Conservation (phyloP, 306 rosid genomes). For the Adenanthera pavonina region DNA sequence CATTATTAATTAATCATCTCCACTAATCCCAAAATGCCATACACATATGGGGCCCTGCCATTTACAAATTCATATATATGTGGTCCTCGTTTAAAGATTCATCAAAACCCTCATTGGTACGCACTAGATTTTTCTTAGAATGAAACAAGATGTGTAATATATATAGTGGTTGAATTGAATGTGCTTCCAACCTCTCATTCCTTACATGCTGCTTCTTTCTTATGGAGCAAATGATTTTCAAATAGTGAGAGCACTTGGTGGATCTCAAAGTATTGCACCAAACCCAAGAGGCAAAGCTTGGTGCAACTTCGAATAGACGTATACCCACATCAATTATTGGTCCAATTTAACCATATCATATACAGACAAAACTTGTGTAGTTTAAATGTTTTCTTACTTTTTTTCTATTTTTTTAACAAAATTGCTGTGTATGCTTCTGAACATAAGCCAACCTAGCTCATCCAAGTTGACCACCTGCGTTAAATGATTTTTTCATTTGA, state of each 20-base stretch:
- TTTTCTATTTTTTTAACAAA: not conserved
- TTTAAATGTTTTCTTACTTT: not conserved
- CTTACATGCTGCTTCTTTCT: not conserved
- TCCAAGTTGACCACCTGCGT: too few species aligned
- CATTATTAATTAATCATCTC: not conserved
- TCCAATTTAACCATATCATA: not conserved
- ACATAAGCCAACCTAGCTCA: too few species aligned
- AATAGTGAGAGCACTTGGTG: not conserved
- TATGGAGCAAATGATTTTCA: not conserved
- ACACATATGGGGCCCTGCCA: not conserved
- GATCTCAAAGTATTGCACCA: not conserved
- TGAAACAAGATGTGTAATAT: not conserved
- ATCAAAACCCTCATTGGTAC: not conserved
- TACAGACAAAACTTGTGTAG: not conserved
- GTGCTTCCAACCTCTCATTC: not conserved
- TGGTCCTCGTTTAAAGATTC: not conserved
- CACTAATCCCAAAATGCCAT: slow-evolving; percentile 1
- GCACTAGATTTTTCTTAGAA: not conserved
- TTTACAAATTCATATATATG: not conserved
- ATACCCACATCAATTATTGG: not conserved
- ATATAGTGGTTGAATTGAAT: not conserved
- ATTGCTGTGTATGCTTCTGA: not conserved
- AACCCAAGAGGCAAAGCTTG: not conserved
- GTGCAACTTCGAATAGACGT: not conserved
- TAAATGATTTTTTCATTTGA: too few species aligned